These are phyloP conservation scores for Aurantiochytrium sp. DNA, from an alignment of 108 stramenopile genomes.

Conservation along the genomic window DNA sequence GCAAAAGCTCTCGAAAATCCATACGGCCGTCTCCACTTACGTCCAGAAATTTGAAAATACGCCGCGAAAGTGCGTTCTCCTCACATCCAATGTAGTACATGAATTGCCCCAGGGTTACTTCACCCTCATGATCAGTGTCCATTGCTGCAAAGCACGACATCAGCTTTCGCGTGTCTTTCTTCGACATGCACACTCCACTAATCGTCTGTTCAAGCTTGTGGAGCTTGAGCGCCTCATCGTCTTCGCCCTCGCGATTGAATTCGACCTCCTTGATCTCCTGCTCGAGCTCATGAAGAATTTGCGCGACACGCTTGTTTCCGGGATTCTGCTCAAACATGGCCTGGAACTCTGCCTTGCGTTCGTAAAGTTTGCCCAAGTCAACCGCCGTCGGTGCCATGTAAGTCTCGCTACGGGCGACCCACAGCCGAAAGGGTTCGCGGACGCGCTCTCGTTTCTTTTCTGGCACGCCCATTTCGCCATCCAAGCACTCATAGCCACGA, in stretches of 20 bases:
- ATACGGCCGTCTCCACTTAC: not conserved
- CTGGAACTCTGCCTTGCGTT: not conserved
- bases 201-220: not conserved
- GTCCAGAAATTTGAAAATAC: not conserved
- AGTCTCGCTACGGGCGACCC: not conserved
- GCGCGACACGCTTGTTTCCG: not conserved
- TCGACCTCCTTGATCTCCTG: not conserved
- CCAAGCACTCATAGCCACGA: not conserved
- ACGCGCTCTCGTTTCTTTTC: not conserved
- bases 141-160: not conserved
- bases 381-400: not conserved
- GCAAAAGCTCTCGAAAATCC: not conserved
- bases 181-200: not conserved
- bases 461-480: not conserved
- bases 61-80: not conserved
- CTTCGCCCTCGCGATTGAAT: not conserved
- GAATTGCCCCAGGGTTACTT: not conserved
- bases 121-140: not conserved
- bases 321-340: not conserved
- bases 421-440: not conserved
- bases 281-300: not conserved
- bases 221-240: not conserved
- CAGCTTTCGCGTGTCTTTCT: not conserved
- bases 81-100: not conserved
- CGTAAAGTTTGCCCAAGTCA: not conserved